Evolutionary conservation across 192 early-diverging fungal genomes (phyloP).

Genomic region (Coemansia erecta): DNA sequence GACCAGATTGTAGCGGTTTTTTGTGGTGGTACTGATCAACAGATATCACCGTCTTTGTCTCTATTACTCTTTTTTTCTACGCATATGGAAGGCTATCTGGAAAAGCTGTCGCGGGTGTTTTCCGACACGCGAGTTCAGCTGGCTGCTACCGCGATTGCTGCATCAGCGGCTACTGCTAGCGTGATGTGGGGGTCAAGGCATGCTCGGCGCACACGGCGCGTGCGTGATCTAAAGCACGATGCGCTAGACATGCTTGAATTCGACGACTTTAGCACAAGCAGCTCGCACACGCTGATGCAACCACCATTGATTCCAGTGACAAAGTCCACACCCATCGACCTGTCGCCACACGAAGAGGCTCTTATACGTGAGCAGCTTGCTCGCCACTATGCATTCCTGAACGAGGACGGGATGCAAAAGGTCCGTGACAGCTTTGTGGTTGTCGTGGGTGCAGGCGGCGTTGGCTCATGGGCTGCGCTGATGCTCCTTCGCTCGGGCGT

Average conservation of each 20-base stretch:
- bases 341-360: slow-evolving; percentile 57
- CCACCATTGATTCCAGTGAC: slow-evolving; percentile 20
- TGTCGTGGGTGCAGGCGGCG: slow-evolving; percentile 94
- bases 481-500: slow-evolving; percentile 92
- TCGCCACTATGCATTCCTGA: slow-evolving; percentile 85
- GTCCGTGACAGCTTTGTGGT: slow-evolving; percentile 83
- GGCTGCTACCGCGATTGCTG: slow-evolving; percentile 58
- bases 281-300: slow-evolving; percentile 1
- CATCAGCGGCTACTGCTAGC: slow-evolving; percentile 63
- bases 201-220: slow-evolving; percentile 47
- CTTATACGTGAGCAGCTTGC: slow-evolving; percentile 83
- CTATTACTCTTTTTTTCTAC: neutral
- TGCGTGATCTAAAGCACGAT: slow-evolving; percentile 59
- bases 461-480: slow-evolving; percentile 85
- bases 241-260: slow-evolving; percentile 33
- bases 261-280: slow-evolving; percentile 7
- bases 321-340: slow-evolving; percentile 35
- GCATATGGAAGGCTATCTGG: slow-evolving; percentile 23
- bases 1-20: neutral
- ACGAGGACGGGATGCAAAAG: slow-evolving; percentile 71
- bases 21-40: too few species aligned
- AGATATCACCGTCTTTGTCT: too few species aligned
- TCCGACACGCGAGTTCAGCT: slow-evolving; percentile 44
- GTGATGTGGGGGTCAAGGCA: slow-evolving; percentile 57
- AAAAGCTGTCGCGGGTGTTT: slow-evolving; percentile 30